A percentile compares a stretch with the other conserved stretches of the same genome.
These are phyloP conservation scores for Ilyonectria destructans DNA, from an alignment of 2,329 filamentous ascomycete species.

Conservation along the genomic window DNA sequence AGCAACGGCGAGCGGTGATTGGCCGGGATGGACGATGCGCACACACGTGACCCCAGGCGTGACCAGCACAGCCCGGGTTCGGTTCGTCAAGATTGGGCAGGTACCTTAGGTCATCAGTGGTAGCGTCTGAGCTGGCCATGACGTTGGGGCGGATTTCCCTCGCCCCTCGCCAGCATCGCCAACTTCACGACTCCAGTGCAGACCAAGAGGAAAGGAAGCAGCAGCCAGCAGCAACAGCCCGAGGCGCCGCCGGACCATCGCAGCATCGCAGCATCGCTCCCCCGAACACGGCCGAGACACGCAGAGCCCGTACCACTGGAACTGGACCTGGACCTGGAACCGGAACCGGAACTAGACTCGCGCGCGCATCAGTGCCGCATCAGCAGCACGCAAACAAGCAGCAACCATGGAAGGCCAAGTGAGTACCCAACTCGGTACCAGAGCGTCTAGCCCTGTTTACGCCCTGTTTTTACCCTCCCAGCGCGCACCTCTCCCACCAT, in stretches of 20 bases:
- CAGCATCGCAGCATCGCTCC: not conserved
- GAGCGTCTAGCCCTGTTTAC: slow-evolving; percentile 24
- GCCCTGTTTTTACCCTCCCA: slow-evolving; percentile 6
- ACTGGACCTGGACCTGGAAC: slow-evolving; percentile 18
- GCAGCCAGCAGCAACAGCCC: slow-evolving; percentile 9
- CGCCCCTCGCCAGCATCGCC: slow-evolving; percentile 29
- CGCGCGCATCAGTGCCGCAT: slow-evolving; percentile 1
- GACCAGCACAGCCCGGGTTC: slow-evolving; percentile 7
- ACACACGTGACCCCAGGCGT: slow-evolving; percentile 37
- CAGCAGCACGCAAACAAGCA: slow-evolving; percentile 19
- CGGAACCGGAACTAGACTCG: slow-evolving; percentile 24
- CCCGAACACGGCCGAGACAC: not conserved
- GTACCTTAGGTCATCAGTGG: slow-evolving; percentile 31
- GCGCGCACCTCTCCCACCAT: slow-evolving; percentile 7
- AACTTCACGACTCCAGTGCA: slow-evolving; percentile 16
- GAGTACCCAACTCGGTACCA: slow-evolving; percentile 32
- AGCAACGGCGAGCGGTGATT: slow-evolving; percentile 41
- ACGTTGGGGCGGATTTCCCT: slow-evolving; percentile 28
- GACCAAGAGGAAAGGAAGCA: slow-evolving; percentile 13
- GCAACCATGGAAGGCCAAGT: slow-evolving; percentile 48
- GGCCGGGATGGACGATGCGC: not conserved
- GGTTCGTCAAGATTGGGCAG: slow-evolving; percentile 14
- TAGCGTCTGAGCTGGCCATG: slow-evolving; percentile 23
- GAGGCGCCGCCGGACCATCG: not conserved
- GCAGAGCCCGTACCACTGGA: not conserved